phyloP scores from a whole-genome alignment of 257 asterid species.

The Galeopsis tetrahit region DNA sequence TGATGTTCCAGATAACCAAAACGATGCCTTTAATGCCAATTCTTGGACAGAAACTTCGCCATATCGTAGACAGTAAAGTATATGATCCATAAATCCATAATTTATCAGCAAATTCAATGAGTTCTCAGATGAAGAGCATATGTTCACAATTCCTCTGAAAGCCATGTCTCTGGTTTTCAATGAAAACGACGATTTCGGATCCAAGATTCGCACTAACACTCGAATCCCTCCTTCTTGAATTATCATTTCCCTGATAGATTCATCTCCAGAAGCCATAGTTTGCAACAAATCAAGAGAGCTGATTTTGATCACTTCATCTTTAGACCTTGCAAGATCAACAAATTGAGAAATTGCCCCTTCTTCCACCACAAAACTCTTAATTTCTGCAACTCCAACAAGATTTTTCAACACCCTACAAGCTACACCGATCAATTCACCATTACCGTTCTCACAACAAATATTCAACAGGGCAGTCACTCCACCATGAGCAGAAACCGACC shows the following conservation, averaged over 20 bases:
- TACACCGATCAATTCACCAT: constrained; percentile 51
- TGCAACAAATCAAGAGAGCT: constrained; percentile 72
- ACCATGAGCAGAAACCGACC: constrained; percentile 94
- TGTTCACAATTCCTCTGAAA: constrained; percentile 65
- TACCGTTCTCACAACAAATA: constrained; percentile 44
- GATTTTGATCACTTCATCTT: constrained; percentile 60
- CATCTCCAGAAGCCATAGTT: constrained; percentile 73
- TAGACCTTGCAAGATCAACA: constrained; percentile 55
- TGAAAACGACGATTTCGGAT: constrained; percentile 59
- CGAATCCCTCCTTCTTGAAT: constrained; percentile 71
- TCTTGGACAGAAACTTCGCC: constrained; percentile 74
- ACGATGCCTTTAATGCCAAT: constrained; percentile 75
- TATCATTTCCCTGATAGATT: constrained; percentile 47
- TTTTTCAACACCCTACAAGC: constrained; percentile 90
- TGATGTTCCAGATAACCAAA: constrained; percentile 82
- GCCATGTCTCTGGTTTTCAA: constrained; percentile 74
- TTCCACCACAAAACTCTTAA: constrained; percentile 79
- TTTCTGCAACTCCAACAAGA: constrained; percentile 78
- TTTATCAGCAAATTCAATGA: constrained; percentile 47
- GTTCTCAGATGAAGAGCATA: constrained; percentile 52
- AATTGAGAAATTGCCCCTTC: constrained; percentile 67
- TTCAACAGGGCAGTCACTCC: constrained; percentile 78
- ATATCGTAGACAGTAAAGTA: constrained; percentile 57
- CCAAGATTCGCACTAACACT: constrained; percentile 57
- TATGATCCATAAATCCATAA: constrained; percentile 69